A percentile compares a stretch with the other conserved stretches of the same genome.
Conservation (phyloP, 306 rosid species). For the Prunus dulcis region DNA sequence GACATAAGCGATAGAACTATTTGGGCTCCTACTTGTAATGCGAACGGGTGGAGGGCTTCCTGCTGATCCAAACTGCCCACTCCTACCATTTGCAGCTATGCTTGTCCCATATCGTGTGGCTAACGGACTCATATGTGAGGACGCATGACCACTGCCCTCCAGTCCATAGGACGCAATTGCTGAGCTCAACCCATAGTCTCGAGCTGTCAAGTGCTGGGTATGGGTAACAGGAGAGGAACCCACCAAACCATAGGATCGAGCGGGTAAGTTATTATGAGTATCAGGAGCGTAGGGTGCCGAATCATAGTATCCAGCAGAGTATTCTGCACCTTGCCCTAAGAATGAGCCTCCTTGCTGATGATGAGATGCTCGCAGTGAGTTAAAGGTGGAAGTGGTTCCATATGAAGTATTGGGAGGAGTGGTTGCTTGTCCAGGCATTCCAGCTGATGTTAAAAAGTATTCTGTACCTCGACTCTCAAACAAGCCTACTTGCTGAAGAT, state of each 20-base stretch:
- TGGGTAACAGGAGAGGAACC: conserved; percentile 19
- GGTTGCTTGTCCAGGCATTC: conserved; percentile 7
- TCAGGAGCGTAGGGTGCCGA: neutral
- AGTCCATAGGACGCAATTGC: conserved; percentile 4
- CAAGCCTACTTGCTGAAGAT: conserved; percentile 10
- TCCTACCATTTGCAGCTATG: conserved; percentile 20
- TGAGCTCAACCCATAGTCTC: conserved; percentile 13
- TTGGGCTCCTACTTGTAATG: conserved; percentile 11
- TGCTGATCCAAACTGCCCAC: conserved; percentile 21
- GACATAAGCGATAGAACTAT: conserved; percentile 8
- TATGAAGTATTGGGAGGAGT: conserved; percentile 13
- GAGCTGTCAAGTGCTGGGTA: conserved; percentile 1
- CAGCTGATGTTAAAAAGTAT: conserved; percentile 5
- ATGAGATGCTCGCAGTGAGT: conserved; percentile 23
- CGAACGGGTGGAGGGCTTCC: neutral
- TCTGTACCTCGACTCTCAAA: conserved; percentile 18
- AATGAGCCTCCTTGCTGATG: conserved; percentile 22
- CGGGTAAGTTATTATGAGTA: neutral
- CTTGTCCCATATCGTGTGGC: conserved; percentile 11
- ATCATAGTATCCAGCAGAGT: conserved; percentile 23
- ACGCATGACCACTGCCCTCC: neutral
- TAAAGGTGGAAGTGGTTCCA: conserved; percentile 9
- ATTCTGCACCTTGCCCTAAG: conserved; percentile 26
- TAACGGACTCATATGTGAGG: neutral
- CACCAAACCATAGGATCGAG: conserved; percentile 6